Base-by-base conservation (phyloP, 805 yeast species). In the Ogataea glucozyma region DNA sequence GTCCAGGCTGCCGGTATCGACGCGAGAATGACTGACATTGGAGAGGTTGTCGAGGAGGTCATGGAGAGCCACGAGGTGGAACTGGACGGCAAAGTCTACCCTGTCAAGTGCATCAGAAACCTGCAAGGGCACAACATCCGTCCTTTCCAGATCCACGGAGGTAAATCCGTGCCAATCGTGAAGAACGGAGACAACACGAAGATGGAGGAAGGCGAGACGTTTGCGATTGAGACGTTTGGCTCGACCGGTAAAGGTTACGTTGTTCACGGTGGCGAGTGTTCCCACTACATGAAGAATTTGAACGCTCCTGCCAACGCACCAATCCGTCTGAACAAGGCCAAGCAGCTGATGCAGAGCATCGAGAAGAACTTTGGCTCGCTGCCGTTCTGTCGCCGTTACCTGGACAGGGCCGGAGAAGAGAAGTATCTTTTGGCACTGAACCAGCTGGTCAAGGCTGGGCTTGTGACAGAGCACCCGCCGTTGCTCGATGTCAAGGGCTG, bases 131-230 rank as follows among this genome's bases (percentile, higher is more conserved):
- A 93, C 69, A 90, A 83, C 60, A 93, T 93, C 57, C 82, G 78
- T 19, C 90, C 83, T 43, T 90, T 73, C 66, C 73, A 71, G 40
- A 93, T 93, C 58, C 99, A 93, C 65, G 93, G 90, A 31, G 97
- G 97, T 50, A 93, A 93, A 65, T 82, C 95, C 19, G 98, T 93
- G 35, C 99, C 99, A 13, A 93, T 93, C 57, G 96, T 93, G 26
- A 85, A 90, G 57, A 87, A 87, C 57, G 91, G 89, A 6, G 99
- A 93, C 63, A 78, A 78, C 65, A 93, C 98, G 9, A 91, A 91
- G 75, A 91, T 93, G 97, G 99, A 93, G 65, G 99, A 93, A 71
- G 97, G 97, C 50, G 99, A 93, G 66, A 83, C 88, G 2, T 91
- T 88, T 72, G 99, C 99, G 47, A 91, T 93, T 60, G 99, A 93